phyloP scores from a whole-genome alignment of 2,329 filamentous ascomycete species.

The Aureobasidium vineae region DNA sequence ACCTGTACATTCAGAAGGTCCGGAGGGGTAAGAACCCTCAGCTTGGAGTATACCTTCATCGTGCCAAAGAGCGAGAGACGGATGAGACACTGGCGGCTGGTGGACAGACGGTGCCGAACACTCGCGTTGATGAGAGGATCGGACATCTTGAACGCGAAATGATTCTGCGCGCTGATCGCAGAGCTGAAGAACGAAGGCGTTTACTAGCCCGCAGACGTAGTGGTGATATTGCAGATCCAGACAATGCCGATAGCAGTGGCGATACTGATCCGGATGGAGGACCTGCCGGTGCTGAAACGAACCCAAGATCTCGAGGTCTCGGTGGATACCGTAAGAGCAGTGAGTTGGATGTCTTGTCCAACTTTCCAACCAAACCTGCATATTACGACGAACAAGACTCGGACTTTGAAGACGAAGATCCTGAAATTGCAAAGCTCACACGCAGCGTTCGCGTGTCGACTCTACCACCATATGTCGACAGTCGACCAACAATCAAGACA shows the following conservation, averaged over 20 bases:
- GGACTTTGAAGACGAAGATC: constrained; percentile 27
- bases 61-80: constrained; percentile 56
- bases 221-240: constrained; percentile 15
- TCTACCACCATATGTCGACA: constrained; percentile 55
- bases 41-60: constrained; percentile 59
- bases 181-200: constrained; percentile 32
- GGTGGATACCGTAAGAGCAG: constrained; percentile 33
- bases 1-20: constrained; percentile 62
- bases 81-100: constrained; percentile 42
- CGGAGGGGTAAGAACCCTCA: constrained; percentile 56
- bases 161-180: constrained; percentile 44
- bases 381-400: constrained; percentile 31
- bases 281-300: constrained; percentile 31
- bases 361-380: constrained; percentile 24
- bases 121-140: constrained; percentile 52
- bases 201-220: constrained; percentile 15
- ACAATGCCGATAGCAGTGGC: constrained; percentile 40
- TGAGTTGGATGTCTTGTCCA: constrained; percentile 31
- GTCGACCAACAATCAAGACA: constrained; percentile 57
- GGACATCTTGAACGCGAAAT: constrained; percentile 55
- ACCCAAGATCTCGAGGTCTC: constrained; percentile 33
- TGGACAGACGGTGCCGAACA: constrained; percentile 41
- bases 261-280: constrained; percentile 48
- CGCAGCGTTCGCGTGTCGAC: constrained; percentile 42
- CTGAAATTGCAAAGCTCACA: constrained; percentile 30